Evolutionary conservation across 2,329 filamentous ascomycete species (phyloP).

Genomic region (Didymella lethalis): DNA sequence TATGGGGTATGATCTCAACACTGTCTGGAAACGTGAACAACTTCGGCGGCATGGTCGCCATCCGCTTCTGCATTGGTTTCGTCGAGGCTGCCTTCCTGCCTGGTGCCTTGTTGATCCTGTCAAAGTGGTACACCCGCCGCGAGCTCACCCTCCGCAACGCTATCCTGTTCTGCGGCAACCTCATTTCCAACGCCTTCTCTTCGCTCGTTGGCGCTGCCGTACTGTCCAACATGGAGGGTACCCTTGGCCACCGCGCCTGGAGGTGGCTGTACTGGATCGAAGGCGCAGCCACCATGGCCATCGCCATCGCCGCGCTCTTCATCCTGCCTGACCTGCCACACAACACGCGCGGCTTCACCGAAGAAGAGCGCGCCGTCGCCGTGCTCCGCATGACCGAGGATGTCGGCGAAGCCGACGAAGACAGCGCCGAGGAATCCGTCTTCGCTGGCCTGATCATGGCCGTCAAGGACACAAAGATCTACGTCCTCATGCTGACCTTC

Average conservation of each 20-base stretch:
- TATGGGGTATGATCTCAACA: conserved; percentile 53
- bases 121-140: conserved; percentile 71
- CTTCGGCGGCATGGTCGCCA: conserved; percentile 49
- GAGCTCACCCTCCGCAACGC: conserved; percentile 52
- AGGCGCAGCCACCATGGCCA: conserved; percentile 44
- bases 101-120: conserved; percentile 68
- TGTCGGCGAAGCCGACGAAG: conserved; percentile 57
- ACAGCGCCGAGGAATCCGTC: conserved; percentile 55
- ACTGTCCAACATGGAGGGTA: conserved; percentile 49
- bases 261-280: conserved; percentile 54
- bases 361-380: conserved; percentile 56
- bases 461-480: conserved; percentile 68
- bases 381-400: conserved; percentile 56
- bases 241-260: conserved; percentile 50
- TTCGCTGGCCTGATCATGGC: conserved; percentile 66
- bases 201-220: conserved; percentile 55
- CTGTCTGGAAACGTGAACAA: conserved; percentile 44
- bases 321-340: conserved; percentile 48
- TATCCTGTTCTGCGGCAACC: conserved; percentile 54
- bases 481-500: conserved; percentile 69
- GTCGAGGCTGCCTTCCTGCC: conserved; percentile 63
- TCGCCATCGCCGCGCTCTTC: conserved; percentile 43
- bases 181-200: conserved; percentile 55
- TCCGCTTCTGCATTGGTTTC: conserved; percentile 51
- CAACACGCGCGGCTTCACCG: conserved; percentile 56